Conservation (phyloP, 352 stramenopile species). For the Phytophthora brassicae region DNA sequence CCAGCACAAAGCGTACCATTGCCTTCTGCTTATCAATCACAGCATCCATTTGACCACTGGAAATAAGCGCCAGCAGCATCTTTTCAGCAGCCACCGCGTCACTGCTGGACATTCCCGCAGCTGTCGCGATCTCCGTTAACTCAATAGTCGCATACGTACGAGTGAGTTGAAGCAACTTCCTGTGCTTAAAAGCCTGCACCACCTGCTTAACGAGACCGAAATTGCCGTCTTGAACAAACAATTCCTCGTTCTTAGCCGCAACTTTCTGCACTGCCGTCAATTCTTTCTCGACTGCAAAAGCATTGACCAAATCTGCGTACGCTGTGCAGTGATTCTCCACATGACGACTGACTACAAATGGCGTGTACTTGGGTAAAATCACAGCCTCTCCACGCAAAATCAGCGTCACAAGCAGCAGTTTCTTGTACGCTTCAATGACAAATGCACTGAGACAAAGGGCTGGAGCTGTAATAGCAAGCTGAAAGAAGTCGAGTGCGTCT, state of each 20-base stretch:
- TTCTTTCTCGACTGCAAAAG: conserved; percentile 52
- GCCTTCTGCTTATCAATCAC: conserved; percentile 77
- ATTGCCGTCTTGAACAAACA: conserved; percentile 66
- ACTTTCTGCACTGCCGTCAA: conserved; percentile 34
- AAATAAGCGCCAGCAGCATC: conserved; percentile 62
- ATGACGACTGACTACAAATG: conserved; percentile 73
- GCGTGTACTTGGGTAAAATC: conserved; percentile 77
- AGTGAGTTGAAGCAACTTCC: conserved; percentile 75
- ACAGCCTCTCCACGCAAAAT: conserved; percentile 54
- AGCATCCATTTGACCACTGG: conserved; percentile 53
- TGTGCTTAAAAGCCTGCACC: conserved; percentile 62
- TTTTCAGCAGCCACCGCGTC: conserved; percentile 51
- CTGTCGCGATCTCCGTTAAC: conserved; percentile 55
- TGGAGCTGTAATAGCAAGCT: conserved; percentile 71
- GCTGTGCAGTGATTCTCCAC: conserved; percentile 64
- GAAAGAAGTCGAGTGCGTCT: conserved; percentile 73
- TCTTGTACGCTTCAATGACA: conserved; percentile 85
- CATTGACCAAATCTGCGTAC: conserved; percentile 59
- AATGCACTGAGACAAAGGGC: conserved; percentile 76
- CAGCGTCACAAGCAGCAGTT: conserved; percentile 69
- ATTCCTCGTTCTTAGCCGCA: conserved; percentile 41
- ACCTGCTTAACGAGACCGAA: conserved; percentile 82
- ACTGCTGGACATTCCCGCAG: conserved; percentile 42
- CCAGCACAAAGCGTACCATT: conserved; percentile 78
- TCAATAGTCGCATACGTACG: conserved; percentile 80